Base-by-base conservation (phyloP, 352 stramenopile genomes). In the Pythium phragmiticola region DNA sequence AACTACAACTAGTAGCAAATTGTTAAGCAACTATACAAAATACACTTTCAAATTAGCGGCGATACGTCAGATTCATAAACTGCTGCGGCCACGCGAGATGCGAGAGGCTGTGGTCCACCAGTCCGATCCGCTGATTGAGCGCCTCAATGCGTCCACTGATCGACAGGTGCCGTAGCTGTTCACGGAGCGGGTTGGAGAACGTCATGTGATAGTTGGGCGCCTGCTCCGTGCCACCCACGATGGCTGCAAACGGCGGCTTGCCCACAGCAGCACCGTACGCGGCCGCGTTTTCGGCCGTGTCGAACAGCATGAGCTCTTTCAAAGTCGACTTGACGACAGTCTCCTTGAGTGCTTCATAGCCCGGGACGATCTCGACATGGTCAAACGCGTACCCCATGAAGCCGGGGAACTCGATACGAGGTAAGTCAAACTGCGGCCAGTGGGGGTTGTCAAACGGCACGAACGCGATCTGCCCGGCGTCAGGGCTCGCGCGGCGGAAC, bases 321-420 rank as follows among this genome's bases (percentile, higher is more conserved):
- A 91, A 57, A 51, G 90, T 91, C 6, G 78, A 87, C 53, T 88
- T 89, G 50, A 84, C 72, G 21, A 92, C 82, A 0, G 81, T 87
- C 36, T 87, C 66, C 16, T 87, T 79, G 17, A 91, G 69, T 11
- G 63, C 57, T 26, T 90, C 77, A 56, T 87, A 90, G 3, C 82
- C 81, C 1, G 68, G 59, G 2, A 84, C 68, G 63, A 91, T 80
- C 19, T 64, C 71, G 9, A 85, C 74, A 41, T 87, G 77, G 54
- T 93, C 78, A 49, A 88, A 89, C 0, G 80, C 80, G 57, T 93
- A 93, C 11, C 84, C 80, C n/a, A 90, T 62, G 46, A 87, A 93
- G 4, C 84, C 81, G 0, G 72, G 73, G 30, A 66, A 70, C 37
- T 73, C 52, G 3, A 87, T 64, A 7, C 45, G 52, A 0, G 75